Percentiles rank a stretch among this genome's conserved stretches.
Evolutionary conservation across 2,329 filamentous ascomycete genomes (phyloP).

Genomic region (Juglanconis sp.): DNA sequence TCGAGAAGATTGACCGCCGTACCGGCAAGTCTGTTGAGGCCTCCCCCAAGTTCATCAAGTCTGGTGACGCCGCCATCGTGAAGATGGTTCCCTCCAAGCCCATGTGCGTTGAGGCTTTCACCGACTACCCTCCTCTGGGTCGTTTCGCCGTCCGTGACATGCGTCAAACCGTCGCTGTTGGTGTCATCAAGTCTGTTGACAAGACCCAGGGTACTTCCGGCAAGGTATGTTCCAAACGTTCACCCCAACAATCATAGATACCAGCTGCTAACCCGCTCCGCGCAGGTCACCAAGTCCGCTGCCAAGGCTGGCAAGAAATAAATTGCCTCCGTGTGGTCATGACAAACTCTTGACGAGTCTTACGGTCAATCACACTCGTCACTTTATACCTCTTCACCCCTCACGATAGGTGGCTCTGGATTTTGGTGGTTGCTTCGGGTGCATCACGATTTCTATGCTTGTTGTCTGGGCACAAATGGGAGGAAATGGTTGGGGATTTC

Average conservation of each 20-base stretch:
- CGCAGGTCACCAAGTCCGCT: slow-evolving; percentile 61
- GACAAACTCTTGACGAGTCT: slow-evolving; percentile 13
- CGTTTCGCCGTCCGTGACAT: slow-evolving; percentile 99
- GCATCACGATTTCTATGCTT: slow-evolving; percentile 25
- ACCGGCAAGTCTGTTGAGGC: slow-evolving; percentile 95
- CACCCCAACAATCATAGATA: slow-evolving; percentile 30
- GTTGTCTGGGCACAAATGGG: slow-evolving; percentile 29
- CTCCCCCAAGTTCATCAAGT: slow-evolving; percentile 99
- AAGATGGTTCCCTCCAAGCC: slow-evolving; percentile 99
- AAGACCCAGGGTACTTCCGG: slow-evolving; percentile 56
- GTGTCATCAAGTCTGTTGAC: slow-evolving; percentile 88
- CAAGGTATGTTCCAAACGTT: slow-evolving; percentile 42
- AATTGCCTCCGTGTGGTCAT: slow-evolving; percentile 29
- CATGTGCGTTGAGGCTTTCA: slow-evolving; percentile 99
- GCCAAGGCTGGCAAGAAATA: slow-evolving; percentile 76
- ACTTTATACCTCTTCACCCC: slow-evolving; percentile 7
- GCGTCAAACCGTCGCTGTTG: slow-evolving; percentile 84
- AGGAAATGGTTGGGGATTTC: slow-evolving; percentile 29
- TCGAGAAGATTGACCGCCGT: slow-evolving; percentile 99
- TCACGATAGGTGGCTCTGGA: slow-evolving; percentile 22
- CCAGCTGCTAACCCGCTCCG: slow-evolving; percentile 20
- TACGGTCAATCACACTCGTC: slow-evolving; percentile 15
- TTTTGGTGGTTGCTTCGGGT: slow-evolving; percentile 20
- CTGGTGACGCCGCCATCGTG: slow-evolving; percentile 99
- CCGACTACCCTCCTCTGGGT: slow-evolving; percentile 97